These are phyloP conservation scores for Citrus mangshanensis DNA, from an alignment of 345 rosid species.

Conservation along the genomic window DNA sequence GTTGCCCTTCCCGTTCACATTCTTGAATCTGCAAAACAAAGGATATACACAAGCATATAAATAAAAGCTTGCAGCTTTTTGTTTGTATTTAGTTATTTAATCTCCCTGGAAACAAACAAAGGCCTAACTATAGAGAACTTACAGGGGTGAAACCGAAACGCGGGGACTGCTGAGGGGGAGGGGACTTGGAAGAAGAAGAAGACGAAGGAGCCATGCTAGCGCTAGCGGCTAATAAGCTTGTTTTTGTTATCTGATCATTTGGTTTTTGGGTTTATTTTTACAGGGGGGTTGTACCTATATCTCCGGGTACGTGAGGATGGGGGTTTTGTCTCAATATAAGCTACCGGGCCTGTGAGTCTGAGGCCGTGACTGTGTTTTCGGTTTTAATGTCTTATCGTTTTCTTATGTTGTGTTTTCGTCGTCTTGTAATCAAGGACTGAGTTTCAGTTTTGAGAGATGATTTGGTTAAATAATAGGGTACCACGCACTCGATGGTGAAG, in stretches of 20 bases:
- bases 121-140: slow-evolving; percentile 23
- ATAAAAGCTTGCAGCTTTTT: too few relatives aligned
- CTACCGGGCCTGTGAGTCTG: neutral
- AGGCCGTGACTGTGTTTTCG: too few relatives aligned
- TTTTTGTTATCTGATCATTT: neutral
- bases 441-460: slow-evolving; percentile 20
- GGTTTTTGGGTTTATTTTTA: neutral
- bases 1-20: slow-evolving; percentile 51
- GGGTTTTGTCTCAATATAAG: neutral
- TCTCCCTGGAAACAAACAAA: slow-evolving; percentile 12
- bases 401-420: slow-evolving; percentile 34
- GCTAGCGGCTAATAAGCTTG: neutral
- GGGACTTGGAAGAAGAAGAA: slow-evolving; percentile 55
- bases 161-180: slow-evolving; percentile 48
- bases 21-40: slow-evolving; percentile 70
- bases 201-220: slow-evolving; percentile 58
- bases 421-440: slow-evolving; percentile 38
- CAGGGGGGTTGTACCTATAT: neutral
- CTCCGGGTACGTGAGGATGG: neutral
- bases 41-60: neutral
- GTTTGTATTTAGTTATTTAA: neutral
- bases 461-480: neutral
- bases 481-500: too few relatives aligned
- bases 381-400: slow-evolving; percentile 33
- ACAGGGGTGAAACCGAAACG: slow-evolving; percentile 76